Evolutionary conservation across 805 yeast species (phyloP).

Genomic region (Suhomyces kilbournensis): DNA sequence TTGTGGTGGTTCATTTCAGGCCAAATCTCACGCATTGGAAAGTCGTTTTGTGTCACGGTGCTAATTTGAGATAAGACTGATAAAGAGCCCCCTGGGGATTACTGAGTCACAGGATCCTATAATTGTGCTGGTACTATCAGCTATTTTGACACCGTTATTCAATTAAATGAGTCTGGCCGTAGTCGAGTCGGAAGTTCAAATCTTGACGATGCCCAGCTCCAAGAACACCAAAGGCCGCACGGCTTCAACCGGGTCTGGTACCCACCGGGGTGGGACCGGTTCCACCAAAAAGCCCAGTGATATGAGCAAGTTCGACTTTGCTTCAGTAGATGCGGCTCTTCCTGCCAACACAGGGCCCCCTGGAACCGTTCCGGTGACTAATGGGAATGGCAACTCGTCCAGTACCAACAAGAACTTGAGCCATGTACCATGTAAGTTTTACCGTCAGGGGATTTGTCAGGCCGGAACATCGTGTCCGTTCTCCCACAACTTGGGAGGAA

Average conservation of each 20-base stretch:
- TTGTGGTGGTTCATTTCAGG: neutral
- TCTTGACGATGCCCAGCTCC: constrained; percentile 1
- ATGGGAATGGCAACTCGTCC: constrained; percentile 10
- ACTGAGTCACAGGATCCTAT: no score
- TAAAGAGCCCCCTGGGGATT: neutral
- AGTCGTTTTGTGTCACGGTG: constrained; percentile 2
- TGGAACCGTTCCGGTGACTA: constrained; percentile 20
- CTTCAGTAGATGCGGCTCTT: constrained; percentile 16
- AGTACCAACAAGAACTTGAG: constrained; percentile 53
- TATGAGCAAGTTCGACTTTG: constrained; percentile 10
- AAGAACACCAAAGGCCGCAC: neutral
- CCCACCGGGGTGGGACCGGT: neutral
- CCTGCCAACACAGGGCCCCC: constrained; percentile 41
- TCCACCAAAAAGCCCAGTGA: neutral
- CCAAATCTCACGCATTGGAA: neutral
- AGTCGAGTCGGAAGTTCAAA: constrained; percentile 1
- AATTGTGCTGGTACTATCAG: no score
- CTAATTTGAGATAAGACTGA: constrained; percentile 2
- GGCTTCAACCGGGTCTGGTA: neutral
- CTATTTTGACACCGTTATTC: no score
- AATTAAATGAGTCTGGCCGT: neutral
- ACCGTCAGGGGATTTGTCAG: constrained; percentile 87
- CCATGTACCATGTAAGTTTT: constrained; percentile 97
- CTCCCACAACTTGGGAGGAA: constrained; percentile 66
- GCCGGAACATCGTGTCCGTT: constrained; percentile 93